Evolutionary conservation across 75 land plant genomes (phyloP), one percentile per base, ranked within the genome.

Genomic region (Pinus tabuliformis): DNA sequence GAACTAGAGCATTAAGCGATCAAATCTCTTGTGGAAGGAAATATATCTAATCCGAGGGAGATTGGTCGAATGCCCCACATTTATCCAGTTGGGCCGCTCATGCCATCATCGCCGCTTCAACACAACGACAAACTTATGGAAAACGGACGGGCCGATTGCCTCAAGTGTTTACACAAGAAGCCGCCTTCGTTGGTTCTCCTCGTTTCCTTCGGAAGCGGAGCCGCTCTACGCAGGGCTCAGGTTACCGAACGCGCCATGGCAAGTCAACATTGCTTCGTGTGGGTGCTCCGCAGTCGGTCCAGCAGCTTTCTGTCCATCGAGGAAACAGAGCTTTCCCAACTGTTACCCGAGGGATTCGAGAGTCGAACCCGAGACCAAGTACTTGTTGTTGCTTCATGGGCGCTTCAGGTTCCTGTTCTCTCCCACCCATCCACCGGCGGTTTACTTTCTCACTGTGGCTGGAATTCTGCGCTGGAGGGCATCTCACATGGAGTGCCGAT

Each of bases 401-500:
- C 78, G 24, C 85, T 82, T 28, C 91, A 89, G 74, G 13, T 79
- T 2, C 36, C 30, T 8, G 81, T 89, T 0, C 85, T 89, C 2
- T 52, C 68, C 39, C 88, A 89, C 49, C 20, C 36, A 3, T 57
- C 84, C 26, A 68, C 70, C 20, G 84, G 80, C 3, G 84, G 80
- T 13, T 82, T 82, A 18, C 6, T 82, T 30, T 20, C 75, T 30
- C 84, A 82, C 68, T 82, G 84, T 42, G 84, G 84, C n/a, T n/a
- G n/a, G n/a, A n/a, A n/a, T n/a, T n/a, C n/a, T n/a, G n/a, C n/a
- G n/a, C n/a, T n/a, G n/a, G n/a, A n/a, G n/a, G n/a, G n/a, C n/a
- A n/a, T n/a, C n/a, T n/a, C n/a, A n/a, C n/a, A n/a, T n/a, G n/a
- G n/a, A n/a, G n/a, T n/a, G n/a, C n/a, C n/a, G n/a, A n/a, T n/a